Evolutionary conservation across 73 alveolate genomes (phyloP), one percentile per base, ranked within the genome.

Genomic region (Paramecium primaurelia): DNA sequence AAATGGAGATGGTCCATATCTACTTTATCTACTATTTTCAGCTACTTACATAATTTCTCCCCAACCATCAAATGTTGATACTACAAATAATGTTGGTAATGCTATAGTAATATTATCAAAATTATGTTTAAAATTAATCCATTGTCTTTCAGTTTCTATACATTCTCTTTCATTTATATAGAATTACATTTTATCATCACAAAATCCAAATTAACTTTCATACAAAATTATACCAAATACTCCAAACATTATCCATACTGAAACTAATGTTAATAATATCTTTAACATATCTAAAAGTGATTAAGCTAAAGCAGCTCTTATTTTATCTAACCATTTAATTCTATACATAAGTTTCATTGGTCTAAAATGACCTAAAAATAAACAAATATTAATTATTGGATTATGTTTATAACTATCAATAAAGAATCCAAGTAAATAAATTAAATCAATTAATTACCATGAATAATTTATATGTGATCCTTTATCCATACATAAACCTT

Each of bases 51-150:
- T 30, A 2, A 75, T 75, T 37, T 75, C 88, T 0, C 68, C 88
- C 88, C 88, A 75, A 37, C 60, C 88, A 75, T 75, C 88, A 75
- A 75, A 75, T 3, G 88, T 75, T 2, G 68, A 37, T 40, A 75
- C 88, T 32, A 75, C 59, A 75, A 75, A 75, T 38, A 75, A 75
- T 1, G 88, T 75, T 36, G 58, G 88, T 16, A 75, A 75, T 34
- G 88, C 58, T 1, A 37, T 75, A 8, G 68, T 75, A 11, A 75
- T 37, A 40, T 75, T 40, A 6, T 75, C 88, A 36, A 75, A 75
- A 38, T 75, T 75, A 75, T 75, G 88, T 37, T 34, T 40, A 20
- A 34, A 37, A 75, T 32, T 45, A 32, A 75, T 37, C 88, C 88
- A 75, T 6, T 75, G 2, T 37, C 60, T 36, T 6, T 40, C 1